These are phyloP conservation scores for Pisolithus sp. DNA, from an alignment of 768 basidiomycete species.

Conservation along the genomic window DNA sequence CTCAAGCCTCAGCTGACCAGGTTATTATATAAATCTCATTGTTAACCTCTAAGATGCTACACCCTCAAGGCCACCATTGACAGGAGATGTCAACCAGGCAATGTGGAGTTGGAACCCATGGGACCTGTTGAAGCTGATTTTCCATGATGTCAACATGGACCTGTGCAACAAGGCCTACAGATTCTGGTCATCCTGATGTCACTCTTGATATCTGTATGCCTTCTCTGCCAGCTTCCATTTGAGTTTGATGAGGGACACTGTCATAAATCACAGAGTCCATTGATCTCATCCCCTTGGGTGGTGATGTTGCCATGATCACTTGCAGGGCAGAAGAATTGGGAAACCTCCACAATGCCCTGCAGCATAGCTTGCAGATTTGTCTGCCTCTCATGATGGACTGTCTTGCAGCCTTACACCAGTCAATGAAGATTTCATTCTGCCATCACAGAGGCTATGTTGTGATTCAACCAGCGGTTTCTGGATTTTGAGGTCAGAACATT, in stretches of 20 bases:
- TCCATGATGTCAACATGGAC: too few species aligned
- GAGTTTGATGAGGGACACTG: not conserved
- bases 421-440: slow-evolving; percentile 56
- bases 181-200: slow-evolving; percentile 61
- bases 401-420: slow-evolving; percentile 75
- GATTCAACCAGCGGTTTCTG: slow-evolving; percentile 8
- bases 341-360: slow-evolving; percentile 77
- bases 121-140: too few species aligned
- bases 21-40: too few species aligned
- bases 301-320: slow-evolving; percentile 80
- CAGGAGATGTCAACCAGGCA: too few species aligned
- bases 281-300: slow-evolving; percentile 79
- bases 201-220: slow-evolving; percentile 66
- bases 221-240: not conserved
- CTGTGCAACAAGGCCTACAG: slow-evolving; percentile 39
- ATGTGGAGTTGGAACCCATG: too few species aligned
- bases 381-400: slow-evolving; percentile 90
- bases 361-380: slow-evolving; percentile 84
- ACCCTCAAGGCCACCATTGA: too few species aligned
- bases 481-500: slow-evolving; percentile 11
- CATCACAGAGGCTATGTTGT: slow-evolving; percentile 55
- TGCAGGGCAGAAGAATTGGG: slow-evolving; percentile 85
- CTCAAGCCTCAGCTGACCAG: too few species aligned
- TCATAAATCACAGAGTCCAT: slow-evolving; percentile 78
- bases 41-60: too few species aligned